Base-by-base conservation (phyloP, 192 early-diverging fungal genomes). In the Kickxella alabastrina region DNA sequence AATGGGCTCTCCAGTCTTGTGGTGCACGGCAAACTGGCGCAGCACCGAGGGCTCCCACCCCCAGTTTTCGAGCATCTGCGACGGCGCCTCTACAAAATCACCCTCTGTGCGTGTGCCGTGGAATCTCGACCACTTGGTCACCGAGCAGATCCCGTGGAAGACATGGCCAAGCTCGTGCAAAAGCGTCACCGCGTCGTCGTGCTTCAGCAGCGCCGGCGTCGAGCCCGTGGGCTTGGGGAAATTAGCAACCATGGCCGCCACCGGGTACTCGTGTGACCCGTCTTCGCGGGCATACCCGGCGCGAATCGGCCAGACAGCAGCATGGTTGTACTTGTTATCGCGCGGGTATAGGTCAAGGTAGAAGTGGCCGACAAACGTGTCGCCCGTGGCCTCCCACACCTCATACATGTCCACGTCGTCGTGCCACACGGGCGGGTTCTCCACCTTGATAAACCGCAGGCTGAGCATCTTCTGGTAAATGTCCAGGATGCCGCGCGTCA, bases 41-140 rank as follows among this genome's bases (percentile, higher is more conserved):
- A 88, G 62, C 2, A 80, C 80, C 3, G 74, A 59, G 6, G 79
- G 71, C 47, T 86, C 84, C 75, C 80, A 88, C 27, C 80, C 77
- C 87, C 85, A 88, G 70, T 90, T 93, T 68, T 92, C 91, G 21
- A 92, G 79, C 91, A 93, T 91, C 80, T 91, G 88, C 23, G 84
- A 86, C 13, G 91, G 91, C 21, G 86, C 87, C 78, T 93, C 91
- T 19, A 93, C 85, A 78, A 93, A 93, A 66, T 93, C 91, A 46
- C 81, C 65, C 51, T 90, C 87, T 32, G 87, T 77, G 35, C 70
- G 72, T 15, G 88, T 88, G 40, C 89, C 90, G 29, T 91, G 87
- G 60, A 92, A 87, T 0, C 83, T 69, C 1, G 79, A 76, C 48
- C 78, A 87, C 65, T 83, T 87, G n/a, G 89, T 90, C 28, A 78